Base-by-base conservation (phyloP, 2,329 filamentous ascomycete genomes). In the Arthrobotrys megalospora region DNA sequence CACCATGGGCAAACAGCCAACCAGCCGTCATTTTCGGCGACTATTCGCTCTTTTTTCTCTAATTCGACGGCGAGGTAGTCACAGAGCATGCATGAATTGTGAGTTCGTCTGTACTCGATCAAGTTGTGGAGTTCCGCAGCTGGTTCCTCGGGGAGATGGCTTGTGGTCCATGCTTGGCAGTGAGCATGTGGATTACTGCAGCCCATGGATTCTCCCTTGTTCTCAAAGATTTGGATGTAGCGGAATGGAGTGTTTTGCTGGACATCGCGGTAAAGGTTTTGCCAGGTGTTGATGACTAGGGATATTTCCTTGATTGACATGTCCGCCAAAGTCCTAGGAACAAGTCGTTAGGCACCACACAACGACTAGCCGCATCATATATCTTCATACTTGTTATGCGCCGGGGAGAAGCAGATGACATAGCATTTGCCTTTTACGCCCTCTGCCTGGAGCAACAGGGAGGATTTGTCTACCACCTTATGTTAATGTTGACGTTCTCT, bases 211-310 rank as follows among this genome's bases (percentile, higher is more conserved):
- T 92, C 90, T 64, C 96, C 96, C 86, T 99, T 99, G 87, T 99
- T 99, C 86, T 99, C 96, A 80, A 99, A 99, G 80, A 99, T 98
- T 84, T 99, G 96, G 94, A 99, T 97, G 86, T 97, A 98, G 67
- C 92, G 90, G 82, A 97, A 93, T 86, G 91, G 90, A 81, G 90
- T 94, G 8, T 88, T 87, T 0, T 92, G 88, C 0, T 93, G 91
- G 50, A 98, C 85, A 84, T 90, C 88, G 14, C 91, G 89, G 85
- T 98, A 99, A 80, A 98, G 92, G 79, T 92, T 90, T 3, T 94
- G 96, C 96, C 96, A 99, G 60, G 93, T 93, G 82, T 94, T 87
- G 78, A 99, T 89, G 38, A 97, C 90, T 1, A 93, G 92, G 0
- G 95, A 83, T 75, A 97, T 97, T 78, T 96, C 90, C 4, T 86